Evolutionary conservation across 148 eudicot genomes (phyloP), one percentile per base, ranked within the genome.

Genomic region (Fagopyrum tataricum): DNA sequence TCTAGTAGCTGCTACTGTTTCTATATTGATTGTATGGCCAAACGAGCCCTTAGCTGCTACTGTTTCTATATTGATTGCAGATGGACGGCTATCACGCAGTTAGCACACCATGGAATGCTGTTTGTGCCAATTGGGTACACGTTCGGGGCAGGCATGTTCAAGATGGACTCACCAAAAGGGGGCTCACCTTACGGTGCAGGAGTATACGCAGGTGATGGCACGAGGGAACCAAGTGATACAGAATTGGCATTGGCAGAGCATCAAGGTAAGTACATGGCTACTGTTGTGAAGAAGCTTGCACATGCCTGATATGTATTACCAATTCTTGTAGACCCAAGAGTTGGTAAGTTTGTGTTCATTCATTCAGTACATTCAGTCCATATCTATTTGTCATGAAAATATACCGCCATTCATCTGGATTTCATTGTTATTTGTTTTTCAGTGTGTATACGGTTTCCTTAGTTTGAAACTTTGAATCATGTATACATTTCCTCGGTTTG

Each of bases 151-250:
- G 93, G 91, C 9, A 93, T 93, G 98, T 93, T 93, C 83, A 86
- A 81, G 82, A 84, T 93, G 96, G 98, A 93, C 66, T 71, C 90
- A 8, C 82, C 89, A 48, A 85, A 93, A 67, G 98, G 98, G 44
- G 96, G 98, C 64, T 79, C 91, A 1, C 92, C 98, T 0, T 93
- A 90, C 58, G 98, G 98, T 69, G 98, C 98, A 71, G 98, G 96
- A 72, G 93, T 87, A 31, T 93, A 80, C 75, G 93, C 96, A 15
- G 98, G 98, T 9, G 93, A 93, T 73, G 96, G 98, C 46, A 83
- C 91, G 42, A 80, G 96, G 81, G 84, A 82, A 79, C 84, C 96
- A 44, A 85, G 81, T 23, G 93, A 90, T 62, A 81, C 88, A 3
- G 98, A 93, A 81, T 72, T 93, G 41, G 91, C 89, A 46, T 87